A percentile compares a stretch with the other conserved stretches of the same genome.
Conservation (phyloP, 441 rosid genomes). For the Brassica hybrid region DNA sequence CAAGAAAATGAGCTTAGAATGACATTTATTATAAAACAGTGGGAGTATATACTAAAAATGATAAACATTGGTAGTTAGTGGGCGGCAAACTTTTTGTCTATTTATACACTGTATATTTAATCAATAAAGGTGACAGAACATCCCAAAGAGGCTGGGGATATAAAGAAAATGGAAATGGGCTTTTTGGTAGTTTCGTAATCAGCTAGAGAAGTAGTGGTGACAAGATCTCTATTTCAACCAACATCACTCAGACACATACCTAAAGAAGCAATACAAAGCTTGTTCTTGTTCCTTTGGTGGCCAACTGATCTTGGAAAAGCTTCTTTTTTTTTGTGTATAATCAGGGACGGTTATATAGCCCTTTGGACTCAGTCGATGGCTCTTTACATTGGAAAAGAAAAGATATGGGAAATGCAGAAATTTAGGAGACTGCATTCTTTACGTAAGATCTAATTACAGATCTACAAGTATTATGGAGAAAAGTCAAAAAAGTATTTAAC, state of each 20-base stretch:
- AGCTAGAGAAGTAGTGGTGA: constrained; percentile 27
- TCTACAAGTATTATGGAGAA: neutral
- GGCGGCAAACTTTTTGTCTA: neutral
- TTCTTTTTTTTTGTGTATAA: neutral
- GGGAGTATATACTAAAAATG: neutral
- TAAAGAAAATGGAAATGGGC: constrained; percentile 28
- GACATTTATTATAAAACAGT: too few species aligned
- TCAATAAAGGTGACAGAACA: constrained; percentile 23
- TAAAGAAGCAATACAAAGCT: neutral
- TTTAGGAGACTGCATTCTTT: neutral
- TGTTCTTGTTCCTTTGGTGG: neutral
- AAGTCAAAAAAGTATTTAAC: neutral
- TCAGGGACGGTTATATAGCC: neutral
- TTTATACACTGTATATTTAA: neutral
- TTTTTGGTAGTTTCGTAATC: constrained; percentile 24
- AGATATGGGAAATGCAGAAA: neutral
- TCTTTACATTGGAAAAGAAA: neutral
- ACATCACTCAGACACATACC: neutral
- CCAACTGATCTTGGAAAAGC: neutral
- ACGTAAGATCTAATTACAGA: neutral
- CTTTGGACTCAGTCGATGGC: neutral
- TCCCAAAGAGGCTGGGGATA: constrained; percentile 35
- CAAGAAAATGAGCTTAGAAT: too few species aligned
- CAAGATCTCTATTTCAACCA: neutral
- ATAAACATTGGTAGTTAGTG: neutral